These are phyloP conservation scores for Aegilops tauschii DNA, from an alignment of 176 grass and related monocot species.

Conservation along the genomic window DNA sequence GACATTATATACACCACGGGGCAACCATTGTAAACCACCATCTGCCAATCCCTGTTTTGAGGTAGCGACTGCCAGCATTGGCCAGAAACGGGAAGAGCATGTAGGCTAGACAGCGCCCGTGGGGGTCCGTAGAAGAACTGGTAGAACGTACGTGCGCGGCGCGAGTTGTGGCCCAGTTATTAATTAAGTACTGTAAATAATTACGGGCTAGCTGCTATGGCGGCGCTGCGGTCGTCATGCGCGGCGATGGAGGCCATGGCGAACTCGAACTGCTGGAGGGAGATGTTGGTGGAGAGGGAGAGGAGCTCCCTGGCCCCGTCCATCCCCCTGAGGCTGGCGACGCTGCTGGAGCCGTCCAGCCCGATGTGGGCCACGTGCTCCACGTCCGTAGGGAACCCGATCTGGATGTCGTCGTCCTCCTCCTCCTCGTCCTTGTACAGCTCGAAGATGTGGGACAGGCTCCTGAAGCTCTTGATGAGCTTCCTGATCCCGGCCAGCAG, in stretches of 20 bases:
- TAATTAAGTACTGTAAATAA: neutral
- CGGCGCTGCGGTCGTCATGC: neutral
- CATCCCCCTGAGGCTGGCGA: slow-evolving; percentile 26
- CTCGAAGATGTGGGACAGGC: slow-evolving; percentile 60
- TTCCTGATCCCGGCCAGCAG: slow-evolving; percentile 51
- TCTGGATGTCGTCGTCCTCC: slow-evolving; percentile 34
- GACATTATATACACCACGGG: no score
- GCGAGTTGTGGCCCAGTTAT: neutral
- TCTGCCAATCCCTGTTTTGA: no score
- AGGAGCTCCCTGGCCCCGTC: slow-evolving; percentile 51
- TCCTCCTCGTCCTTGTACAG: slow-evolving; percentile 36
- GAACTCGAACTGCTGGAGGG: slow-evolving; percentile 56
- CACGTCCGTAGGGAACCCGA: slow-evolving; percentile 70
- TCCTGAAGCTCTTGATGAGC: slow-evolving; percentile 77
- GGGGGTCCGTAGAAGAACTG: no score
- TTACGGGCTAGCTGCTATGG: neutral
- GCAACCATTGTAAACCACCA: no score
- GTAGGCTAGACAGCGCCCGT: no score
- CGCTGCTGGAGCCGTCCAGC: slow-evolving; percentile 42
- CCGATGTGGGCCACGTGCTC: slow-evolving; percentile 78
- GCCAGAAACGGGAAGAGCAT: no score
- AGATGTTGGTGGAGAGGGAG: slow-evolving; percentile 44
- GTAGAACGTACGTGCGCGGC: neutral
- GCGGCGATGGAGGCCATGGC: slow-evolving; percentile 40
- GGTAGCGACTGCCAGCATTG: no score